Evolutionary conservation across 2,329 filamentous ascomycete genomes (phyloP).

Genomic region (Fusarium palustre): DNA sequence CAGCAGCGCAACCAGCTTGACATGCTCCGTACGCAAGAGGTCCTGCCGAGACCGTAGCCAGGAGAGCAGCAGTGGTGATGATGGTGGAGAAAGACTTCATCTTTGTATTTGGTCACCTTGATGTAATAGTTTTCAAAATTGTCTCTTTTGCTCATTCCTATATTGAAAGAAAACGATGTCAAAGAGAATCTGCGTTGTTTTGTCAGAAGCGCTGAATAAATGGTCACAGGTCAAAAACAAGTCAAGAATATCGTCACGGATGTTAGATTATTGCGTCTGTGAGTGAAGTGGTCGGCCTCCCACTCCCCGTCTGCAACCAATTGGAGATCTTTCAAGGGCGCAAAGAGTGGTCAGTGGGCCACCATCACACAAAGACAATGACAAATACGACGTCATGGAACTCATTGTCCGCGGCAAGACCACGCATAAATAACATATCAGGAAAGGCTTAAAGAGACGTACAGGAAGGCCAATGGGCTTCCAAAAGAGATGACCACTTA

Average conservation of each 20-base stretch:
- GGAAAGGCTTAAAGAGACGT: too few species aligned
- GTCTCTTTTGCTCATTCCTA: background rate
- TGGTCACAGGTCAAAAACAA: background rate
- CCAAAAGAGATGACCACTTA: too few species aligned
- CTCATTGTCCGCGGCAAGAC: too few species aligned
- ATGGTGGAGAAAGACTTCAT: background rate
- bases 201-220: background rate
- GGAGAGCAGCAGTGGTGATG: background rate
- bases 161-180: background rate
- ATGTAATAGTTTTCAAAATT: background rate
- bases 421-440: too few species aligned
- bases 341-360: too few species aligned
- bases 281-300: background rate
- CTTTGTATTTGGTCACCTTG: background rate
- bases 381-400: too few species aligned
- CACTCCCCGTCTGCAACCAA: too few species aligned
- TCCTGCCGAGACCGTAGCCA: background rate
- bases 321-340: too few species aligned
- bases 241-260: background rate
- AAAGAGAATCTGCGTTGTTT: background rate
- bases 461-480: too few species aligned
- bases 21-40: conserved; percentile 1
- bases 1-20: background rate
- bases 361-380: too few species aligned
- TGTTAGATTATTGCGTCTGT: background rate